A percentile compares a stretch with the other conserved stretches of the same genome.
phyloP scores from a whole-genome alignment of 1,139 yeast species.

The Hemisphaericaspora xylanilytica region DNA sequence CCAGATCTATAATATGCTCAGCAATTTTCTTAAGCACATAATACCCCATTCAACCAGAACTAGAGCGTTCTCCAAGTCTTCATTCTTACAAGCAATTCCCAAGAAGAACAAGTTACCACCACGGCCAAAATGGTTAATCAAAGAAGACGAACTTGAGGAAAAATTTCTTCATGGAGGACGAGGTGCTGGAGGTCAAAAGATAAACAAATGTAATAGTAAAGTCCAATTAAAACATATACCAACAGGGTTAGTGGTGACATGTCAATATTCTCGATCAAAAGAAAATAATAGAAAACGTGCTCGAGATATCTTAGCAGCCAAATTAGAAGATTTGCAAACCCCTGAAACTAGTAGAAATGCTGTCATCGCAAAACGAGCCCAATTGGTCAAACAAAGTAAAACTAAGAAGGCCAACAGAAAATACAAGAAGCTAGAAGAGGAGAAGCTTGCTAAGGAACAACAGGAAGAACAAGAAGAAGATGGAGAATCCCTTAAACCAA shows the following conservation, averaged over 20 bases:
- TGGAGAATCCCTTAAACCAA: slow-evolving; percentile 4
- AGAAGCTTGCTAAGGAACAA: slow-evolving; percentile 16
- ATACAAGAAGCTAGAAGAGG: slow-evolving; percentile 44
- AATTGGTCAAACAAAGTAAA: slow-evolving; percentile 52
- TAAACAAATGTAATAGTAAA: slow-evolving; percentile 90
- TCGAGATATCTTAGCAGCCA: slow-evolving; percentile 74
- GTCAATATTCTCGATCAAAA: slow-evolving; percentile 85
- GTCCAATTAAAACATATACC: slow-evolving; percentile 87
- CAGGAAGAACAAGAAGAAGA: slow-evolving; percentile 10
- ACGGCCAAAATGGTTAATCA: slow-evolving; percentile 66
- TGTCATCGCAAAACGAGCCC: slow-evolving; percentile 49
- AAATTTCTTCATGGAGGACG: slow-evolving; percentile 86
- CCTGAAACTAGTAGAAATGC: slow-evolving; percentile 57
- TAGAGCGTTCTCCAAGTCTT: slow-evolving; percentile 2
- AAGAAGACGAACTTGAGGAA: slow-evolving; percentile 63
- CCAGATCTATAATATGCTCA: not conserved
- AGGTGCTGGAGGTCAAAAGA: slow-evolving; percentile 96
- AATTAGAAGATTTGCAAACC: slow-evolving; percentile 57
- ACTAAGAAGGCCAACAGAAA: slow-evolving; percentile 55
- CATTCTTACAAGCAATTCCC: slow-evolving; percentile 28
- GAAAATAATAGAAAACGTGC: slow-evolving; percentile 85
- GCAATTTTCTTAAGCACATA: not conserved
- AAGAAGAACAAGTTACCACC: slow-evolving; percentile 70
- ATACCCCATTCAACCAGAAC: not conserved
- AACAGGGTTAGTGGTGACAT: slow-evolving; percentile 82